Base-by-base conservation (phyloP, 2,329 filamentous ascomycete genomes). In the Falciphora oryzae region DNA sequence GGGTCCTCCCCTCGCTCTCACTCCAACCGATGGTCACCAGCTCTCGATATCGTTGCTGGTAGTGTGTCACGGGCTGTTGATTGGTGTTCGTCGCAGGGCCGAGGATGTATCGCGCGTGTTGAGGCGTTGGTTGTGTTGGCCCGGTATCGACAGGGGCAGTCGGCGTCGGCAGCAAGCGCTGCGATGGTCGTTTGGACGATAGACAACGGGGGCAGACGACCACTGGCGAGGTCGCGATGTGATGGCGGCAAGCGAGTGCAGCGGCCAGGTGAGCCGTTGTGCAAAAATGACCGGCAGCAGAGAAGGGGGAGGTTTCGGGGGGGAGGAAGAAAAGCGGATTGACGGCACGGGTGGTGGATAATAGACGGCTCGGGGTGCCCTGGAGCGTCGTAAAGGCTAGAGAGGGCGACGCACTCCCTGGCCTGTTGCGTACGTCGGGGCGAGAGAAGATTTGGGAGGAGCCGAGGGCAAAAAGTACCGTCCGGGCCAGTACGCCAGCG, bases 361-460 rank as follows among this genome's bases (percentile, higher is more conserved):
- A 58, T 31, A 58, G 57, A 58, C n/a, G 44, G 44, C 44, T n/a
- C 8, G 22, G 18, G 44, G 18, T 10, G 44, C 6, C 44, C 57
- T 58, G 14, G 27, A 31, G 57, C 56, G 57, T 58, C 57, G 57
- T 58, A 28, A 58, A 58, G 57, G 44, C 44, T 53, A n/a, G 29
- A 29, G 27, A 29, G 29, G 27, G 57, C 57, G 29, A 58, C 57
- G 57, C 57, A 58, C 25, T 16, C 27, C 57, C 44, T n/a, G 44
- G 44, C 44, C 38, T 16, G 44, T 53, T 58, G 57, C 25, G 57
- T 58, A 58, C 57, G 57, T 58, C 27, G 27, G 25, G 57, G n/a
- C n/a, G n/a, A 13, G 57, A 28, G 57, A 58, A 25, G 56, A 25
- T 57, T 25, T 25, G 27, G 57, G 18, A 28, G 11, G 27, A 27